Evolutionary conservation across 805 yeast genomes (phyloP).

Genomic region (Komagataella phaffii): DNA sequence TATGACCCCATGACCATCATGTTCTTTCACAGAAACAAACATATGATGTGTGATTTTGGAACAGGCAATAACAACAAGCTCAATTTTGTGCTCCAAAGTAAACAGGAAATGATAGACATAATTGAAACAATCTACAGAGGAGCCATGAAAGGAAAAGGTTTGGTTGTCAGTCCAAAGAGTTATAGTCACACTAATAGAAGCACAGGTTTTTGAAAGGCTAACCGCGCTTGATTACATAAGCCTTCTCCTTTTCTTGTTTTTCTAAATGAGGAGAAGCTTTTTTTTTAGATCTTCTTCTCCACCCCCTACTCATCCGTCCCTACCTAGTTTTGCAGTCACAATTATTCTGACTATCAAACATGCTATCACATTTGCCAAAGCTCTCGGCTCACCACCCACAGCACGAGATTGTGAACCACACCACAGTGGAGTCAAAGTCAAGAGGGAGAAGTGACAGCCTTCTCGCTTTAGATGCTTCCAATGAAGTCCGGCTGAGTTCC

Average conservation of each 20-base stretch:
- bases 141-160: slow-evolving; percentile 84
- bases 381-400: slow-evolving; percentile 1
- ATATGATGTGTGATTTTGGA: slow-evolving; percentile 98
- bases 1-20: slow-evolving; percentile 85
- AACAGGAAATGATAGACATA: slow-evolving; percentile 85
- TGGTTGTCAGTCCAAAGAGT: slow-evolving; percentile 75
- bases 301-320: neutral
- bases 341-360: neutral
- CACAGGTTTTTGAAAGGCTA: neutral
- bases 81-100: slow-evolving; percentile 64
- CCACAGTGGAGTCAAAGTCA: neutral
- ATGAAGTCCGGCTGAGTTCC: slow-evolving; percentile 12
- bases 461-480: slow-evolving; percentile 3
- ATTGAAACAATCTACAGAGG: slow-evolving; percentile 84
- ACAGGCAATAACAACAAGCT: slow-evolving; percentile 95
- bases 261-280: neutral
- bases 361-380: slow-evolving; percentile 1
- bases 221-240: neutral
- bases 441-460: neutral
- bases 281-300: neutral
- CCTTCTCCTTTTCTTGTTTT: neutral
- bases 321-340: neutral
- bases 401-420: neutral
- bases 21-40: slow-evolving; percentile 84
- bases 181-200: slow-evolving; percentile 26